Evolutionary conservation across 73 alveolate species (phyloP), one percentile per base, ranked within the genome.

Genomic region (Blepharisma japonicum): DNA sequence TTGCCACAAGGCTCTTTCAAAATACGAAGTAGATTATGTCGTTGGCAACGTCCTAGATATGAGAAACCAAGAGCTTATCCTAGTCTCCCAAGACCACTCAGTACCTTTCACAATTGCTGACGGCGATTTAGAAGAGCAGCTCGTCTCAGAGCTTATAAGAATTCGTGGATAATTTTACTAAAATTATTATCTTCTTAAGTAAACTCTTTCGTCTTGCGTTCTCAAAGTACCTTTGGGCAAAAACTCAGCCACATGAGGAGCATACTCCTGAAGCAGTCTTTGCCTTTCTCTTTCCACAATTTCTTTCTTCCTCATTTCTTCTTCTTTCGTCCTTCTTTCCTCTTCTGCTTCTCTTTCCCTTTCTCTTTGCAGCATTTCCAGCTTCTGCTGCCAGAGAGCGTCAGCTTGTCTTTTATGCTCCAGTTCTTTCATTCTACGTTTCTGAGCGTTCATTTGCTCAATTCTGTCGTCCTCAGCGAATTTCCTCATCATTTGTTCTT

Each of bases 341-440:
- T 87, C 97, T 39, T 68, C 86, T 72, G 83, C 83, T 79, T 81
- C 97, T 77, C 77, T 81, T 50, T 88, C 94, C 82, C 93, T 91
- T 66, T 91, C 94, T 21, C 86, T 87, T 79, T 91, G 82, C 68
- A 84, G 84, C 55, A 88, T 81, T 49, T 72, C 87, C 25, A 88
- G 78, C 68, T 88, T 91, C 68, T 85, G 81, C 85, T 91, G 86
- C 97, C 97, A 91, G 27, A 89, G 81, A 53, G 80, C 76, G 71
- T 91, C 97, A 46, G 90, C 94, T 79, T 91, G 94, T 81, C 92
- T 87, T 56, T 91, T 88, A 68, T 89, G 94, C 56, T 89, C 97
- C 71, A 55, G 68, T 77, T 89, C 95, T 82, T 90, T 89, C 92
- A 89, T 89, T 76, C 94, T 91, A 72, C 97, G 85, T 81, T 88